Evolutionary conservation across 2,329 filamentous ascomycete genomes (phyloP).

Genomic region (Gaeumannomyces sp.): DNA sequence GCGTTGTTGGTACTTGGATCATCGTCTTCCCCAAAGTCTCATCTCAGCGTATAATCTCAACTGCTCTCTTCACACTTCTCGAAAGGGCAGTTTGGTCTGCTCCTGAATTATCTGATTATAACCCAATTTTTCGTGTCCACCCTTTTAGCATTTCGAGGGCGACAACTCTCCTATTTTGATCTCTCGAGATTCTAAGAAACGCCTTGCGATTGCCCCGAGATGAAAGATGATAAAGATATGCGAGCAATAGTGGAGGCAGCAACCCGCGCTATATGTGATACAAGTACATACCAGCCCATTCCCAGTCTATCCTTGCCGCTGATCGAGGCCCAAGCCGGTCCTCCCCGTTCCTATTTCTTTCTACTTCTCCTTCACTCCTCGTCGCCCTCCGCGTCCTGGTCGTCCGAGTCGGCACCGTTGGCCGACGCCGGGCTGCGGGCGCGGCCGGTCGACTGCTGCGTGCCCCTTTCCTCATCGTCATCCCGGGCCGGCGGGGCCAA

Average conservation of each 20-base stretch:
- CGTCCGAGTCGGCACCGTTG: conserved; percentile 19
- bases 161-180: neutral
- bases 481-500: conserved; percentile 8
- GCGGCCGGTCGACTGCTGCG: conserved; percentile 7
- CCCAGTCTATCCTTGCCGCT: neutral
- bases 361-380: conserved; percentile 29
- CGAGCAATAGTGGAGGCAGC: neutral
- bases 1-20: neutral
- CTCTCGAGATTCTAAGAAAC: neutral
- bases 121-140: too few species aligned
- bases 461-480: conserved; percentile 9
- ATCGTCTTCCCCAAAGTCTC: neutral
- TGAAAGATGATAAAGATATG: neutral
- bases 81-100: too few species aligned
- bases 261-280: neutral
- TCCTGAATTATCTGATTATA: too few species aligned
- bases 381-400: conserved; percentile 40
- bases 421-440: conserved; percentile 12
- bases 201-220: neutral
- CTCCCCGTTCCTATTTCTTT: too few species aligned
- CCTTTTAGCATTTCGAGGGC: too few species aligned
- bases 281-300: neutral
- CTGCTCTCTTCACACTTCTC: too few species aligned
- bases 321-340: neutral
- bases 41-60: too few species aligned